Base-by-base conservation (phyloP, 2,329 filamentous ascomycete species). In the Stagonosporopsis cucurbitacearum region DNA sequence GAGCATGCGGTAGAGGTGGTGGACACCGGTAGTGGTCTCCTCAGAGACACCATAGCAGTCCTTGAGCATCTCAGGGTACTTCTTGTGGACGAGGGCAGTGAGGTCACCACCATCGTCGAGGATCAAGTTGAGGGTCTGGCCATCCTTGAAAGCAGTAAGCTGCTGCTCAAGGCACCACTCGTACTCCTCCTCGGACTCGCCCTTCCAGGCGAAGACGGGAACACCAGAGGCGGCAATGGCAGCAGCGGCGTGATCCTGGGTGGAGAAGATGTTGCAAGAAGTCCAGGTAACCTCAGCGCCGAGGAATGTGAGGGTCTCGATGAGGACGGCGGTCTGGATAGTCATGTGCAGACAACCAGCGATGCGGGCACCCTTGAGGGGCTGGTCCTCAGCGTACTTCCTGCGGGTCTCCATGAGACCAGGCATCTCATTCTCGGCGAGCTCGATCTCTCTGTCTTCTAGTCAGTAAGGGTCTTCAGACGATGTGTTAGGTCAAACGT, bases 121-220 rank as follows among this genome's bases (percentile, higher is more conserved):
- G 82, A 99, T 98, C 76, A 99, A 85, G 89, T 99, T 99, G 73
- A 99, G 89, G 80, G 88, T 88, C 87, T 96, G 88, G 86, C 87
- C 89, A 75, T 96, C 92, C 84, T 96, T 96, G 90, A 99, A 99
- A 78, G 95, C 89, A 65, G 85, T 79, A 74, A 99, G 89, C 85
- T 98, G 95, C 87, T 99, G 95, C 86, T 98, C 94, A 75, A 98
- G 84, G 82, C 95, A 99, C 95, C 95, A 98, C 81, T 96, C 87
- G 88, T 98, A 99, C 85, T 98, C 95, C 84, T 98, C 95, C 83
- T 99, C 95, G 71, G 94, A 96, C 91, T 99, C 95, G 75, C 93
- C 87, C 81, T 89, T 89, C 87, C 87, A 89, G 71, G 87, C 87
- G 75, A 89, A 89, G 72, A 99, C 94, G 73, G 94, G 93, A 66